These are phyloP conservation scores for Termitomyces sp. DNA, from an alignment of 768 basidiomycete species.

Conservation along the genomic window DNA sequence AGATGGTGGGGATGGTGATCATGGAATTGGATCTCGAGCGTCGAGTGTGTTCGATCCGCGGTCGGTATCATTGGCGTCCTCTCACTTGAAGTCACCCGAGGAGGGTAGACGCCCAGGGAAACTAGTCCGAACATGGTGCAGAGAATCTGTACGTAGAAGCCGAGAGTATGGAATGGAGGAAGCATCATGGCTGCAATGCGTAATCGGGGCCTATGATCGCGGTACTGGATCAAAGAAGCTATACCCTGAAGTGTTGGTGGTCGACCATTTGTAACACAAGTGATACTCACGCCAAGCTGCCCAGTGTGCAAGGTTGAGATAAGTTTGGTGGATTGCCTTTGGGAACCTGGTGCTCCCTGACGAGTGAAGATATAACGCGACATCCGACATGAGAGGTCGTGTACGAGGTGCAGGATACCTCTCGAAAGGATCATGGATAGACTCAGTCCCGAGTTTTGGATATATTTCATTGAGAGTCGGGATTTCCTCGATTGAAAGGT, in stretches of 20 bases:
- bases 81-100: conserved; percentile 13
- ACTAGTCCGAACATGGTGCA: conserved; percentile 16
- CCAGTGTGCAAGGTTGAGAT: conserved; percentile 18
- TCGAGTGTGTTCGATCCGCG: conserved; percentile 23
- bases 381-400: conserved; percentile 8
- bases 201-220: conserved; percentile 3
- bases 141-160: conserved; percentile 19
- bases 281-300: conserved; percentile 18
- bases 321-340: conserved; percentile 26
- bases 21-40: conserved; percentile 16
- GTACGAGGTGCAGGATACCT: conserved; percentile 4
- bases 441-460: conserved; percentile 12
- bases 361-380: conserved; percentile 26
- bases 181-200: conserved; percentile 21
- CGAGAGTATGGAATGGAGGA: conserved; percentile 28
- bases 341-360: conserved; percentile 36
- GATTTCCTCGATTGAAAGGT: conserved; percentile 10
- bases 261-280: not conserved
- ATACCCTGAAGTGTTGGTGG: not conserved
- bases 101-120: conserved; percentile 21
- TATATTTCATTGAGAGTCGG: conserved; percentile 7
- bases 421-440: conserved; percentile 6
- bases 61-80: conserved; percentile 27
- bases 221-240: conserved; percentile 10
- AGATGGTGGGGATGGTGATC: conserved; percentile 22